Evolutionary conservation across 768 basidiomycete species (phyloP).

Genomic region (Xerocomus potaroensis): DNA sequence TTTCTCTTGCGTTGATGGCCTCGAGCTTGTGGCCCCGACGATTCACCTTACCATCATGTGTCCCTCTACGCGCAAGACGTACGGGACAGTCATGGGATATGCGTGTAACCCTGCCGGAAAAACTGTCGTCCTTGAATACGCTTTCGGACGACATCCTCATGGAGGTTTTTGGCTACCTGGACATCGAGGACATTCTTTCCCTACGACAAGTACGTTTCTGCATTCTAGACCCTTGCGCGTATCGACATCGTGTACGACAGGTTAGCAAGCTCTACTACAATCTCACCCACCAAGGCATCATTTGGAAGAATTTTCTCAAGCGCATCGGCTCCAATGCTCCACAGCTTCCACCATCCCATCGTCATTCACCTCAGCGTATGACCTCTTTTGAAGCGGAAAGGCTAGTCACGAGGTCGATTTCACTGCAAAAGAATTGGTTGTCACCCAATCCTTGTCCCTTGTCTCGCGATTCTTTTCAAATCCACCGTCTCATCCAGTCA

Average conservation of each 20-base stretch:
- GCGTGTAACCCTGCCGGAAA: constrained; percentile 18
- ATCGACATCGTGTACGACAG: constrained; percentile 29
- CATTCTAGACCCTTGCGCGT: background rate
- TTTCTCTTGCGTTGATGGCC: constrained; percentile 18
- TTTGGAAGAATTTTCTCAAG: constrained; percentile 64
- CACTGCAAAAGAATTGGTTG: constrained; percentile 59
- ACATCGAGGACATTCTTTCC: constrained; percentile 35
- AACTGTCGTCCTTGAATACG: constrained; percentile 27
- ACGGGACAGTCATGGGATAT: constrained; percentile 23
- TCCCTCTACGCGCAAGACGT: constrained; percentile 7
- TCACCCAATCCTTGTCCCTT: constrained; percentile 33
- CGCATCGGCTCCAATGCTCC: constrained; percentile 54
- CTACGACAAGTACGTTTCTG: constrained; percentile 32
- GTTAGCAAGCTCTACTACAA: constrained; percentile 56
- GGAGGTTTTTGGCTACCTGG: constrained; percentile 34
- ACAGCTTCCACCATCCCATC: constrained; percentile 55
- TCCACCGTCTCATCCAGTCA: constrained; percentile 40
- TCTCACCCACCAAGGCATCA: constrained; percentile 61
- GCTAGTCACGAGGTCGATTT: constrained; percentile 55
- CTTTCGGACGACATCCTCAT: constrained; percentile 39
- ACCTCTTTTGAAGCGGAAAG: constrained; percentile 46
- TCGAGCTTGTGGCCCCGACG: constrained; percentile 21
- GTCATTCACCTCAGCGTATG: constrained; percentile 34
- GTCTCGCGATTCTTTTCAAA: constrained; percentile 22
- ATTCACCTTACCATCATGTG: constrained; percentile 19